These are phyloP conservation scores for Colletotrichum orbiculare DNA, from an alignment of 2,329 filamentous ascomycete species.

Conservation along the genomic window DNA sequence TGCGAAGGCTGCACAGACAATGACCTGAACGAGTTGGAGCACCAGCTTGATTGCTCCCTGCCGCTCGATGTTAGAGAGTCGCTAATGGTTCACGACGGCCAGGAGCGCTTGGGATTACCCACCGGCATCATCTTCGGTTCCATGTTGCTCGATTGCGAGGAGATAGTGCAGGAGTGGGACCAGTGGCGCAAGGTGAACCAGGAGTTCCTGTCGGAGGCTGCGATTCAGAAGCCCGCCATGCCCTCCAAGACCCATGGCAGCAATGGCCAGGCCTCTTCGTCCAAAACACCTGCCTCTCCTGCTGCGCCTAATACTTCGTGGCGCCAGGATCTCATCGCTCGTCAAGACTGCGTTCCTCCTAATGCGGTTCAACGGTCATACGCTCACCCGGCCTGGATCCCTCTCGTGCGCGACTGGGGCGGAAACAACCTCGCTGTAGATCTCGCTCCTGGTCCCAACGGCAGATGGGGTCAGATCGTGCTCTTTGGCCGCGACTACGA, in stretches of 20 bases:
- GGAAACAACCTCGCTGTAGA: slow-evolving; percentile 97
- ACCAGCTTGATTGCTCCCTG: slow-evolving; percentile 92
- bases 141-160: slow-evolving; percentile 98
- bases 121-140: slow-evolving; percentile 93
- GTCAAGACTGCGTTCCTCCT: slow-evolving; percentile 89
- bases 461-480: slow-evolving; percentile 96
- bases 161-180: slow-evolving; percentile 97
- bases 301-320: slow-evolving; percentile 72
- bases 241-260: slow-evolving; percentile 80
- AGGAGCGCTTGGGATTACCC: slow-evolving; percentile 90
- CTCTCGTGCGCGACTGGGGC: slow-evolving; percentile 95
- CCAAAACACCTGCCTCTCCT: slow-evolving; percentile 62
- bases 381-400: slow-evolving; percentile 94
- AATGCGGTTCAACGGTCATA: slow-evolving; percentile 92
- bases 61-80: slow-evolving; percentile 95
- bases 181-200: slow-evolving; percentile 96
- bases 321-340: slow-evolving; percentile 85
- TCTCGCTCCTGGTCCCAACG: slow-evolving; percentile 87
- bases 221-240: slow-evolving; percentile 67
- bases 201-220: slow-evolving; percentile 78
- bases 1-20: slow-evolving; percentile 93
- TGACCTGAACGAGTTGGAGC: slow-evolving; percentile 96
- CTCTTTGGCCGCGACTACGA: slow-evolving; percentile 98
- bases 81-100: slow-evolving; percentile 91
- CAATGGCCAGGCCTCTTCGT: slow-evolving; percentile 74